These are phyloP conservation scores for Podaxis sp. DNA, from an alignment of 768 basidiomycete genomes.

Conservation along the genomic window DNA sequence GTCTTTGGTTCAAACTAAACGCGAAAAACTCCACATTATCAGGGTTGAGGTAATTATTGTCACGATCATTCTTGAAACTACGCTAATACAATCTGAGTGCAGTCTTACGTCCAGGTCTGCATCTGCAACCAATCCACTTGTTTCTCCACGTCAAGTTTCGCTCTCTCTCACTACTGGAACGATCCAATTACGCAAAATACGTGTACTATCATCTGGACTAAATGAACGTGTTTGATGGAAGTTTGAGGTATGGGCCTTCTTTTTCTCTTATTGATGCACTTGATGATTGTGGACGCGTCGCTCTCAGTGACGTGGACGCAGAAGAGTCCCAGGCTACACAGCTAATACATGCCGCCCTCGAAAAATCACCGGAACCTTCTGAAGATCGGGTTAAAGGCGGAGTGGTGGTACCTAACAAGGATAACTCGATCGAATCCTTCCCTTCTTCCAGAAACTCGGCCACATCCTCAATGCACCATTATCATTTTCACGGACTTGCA, in stretches of 20 bases:
- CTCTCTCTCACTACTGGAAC: not conserved
- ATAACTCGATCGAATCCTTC: slow-evolving; percentile 38
- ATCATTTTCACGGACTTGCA: slow-evolving; percentile 56
- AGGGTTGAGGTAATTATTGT: not conserved
- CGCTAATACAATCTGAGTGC: not conserved
- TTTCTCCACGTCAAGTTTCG: not conserved
- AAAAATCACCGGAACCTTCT: not conserved
- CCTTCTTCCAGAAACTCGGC: slow-evolving; percentile 27
- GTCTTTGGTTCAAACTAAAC: not conserved
- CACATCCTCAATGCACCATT: slow-evolving; percentile 34
- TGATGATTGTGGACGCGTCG: not conserved
- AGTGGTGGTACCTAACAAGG: slow-evolving; percentile 18
- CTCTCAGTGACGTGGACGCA: slow-evolving; percentile 32
- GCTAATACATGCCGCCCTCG: slow-evolving; percentile 18
- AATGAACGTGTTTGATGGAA: slow-evolving; percentile 35
- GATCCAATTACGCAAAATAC: not conserved
- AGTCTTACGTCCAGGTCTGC: slow-evolving; percentile 2
- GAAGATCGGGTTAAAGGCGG: not conserved
- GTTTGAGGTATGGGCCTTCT: slow-evolving; percentile 13
- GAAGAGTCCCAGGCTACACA: slow-evolving; percentile 52
- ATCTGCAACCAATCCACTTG: not conserved
- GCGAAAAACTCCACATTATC: not conserved
- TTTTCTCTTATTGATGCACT: not conserved
- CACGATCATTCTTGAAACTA: not conserved
- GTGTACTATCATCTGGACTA: not conserved